phyloP scores from a whole-genome alignment of 768 basidiomycete genomes.

The Suillus subalutaceus region DNA sequence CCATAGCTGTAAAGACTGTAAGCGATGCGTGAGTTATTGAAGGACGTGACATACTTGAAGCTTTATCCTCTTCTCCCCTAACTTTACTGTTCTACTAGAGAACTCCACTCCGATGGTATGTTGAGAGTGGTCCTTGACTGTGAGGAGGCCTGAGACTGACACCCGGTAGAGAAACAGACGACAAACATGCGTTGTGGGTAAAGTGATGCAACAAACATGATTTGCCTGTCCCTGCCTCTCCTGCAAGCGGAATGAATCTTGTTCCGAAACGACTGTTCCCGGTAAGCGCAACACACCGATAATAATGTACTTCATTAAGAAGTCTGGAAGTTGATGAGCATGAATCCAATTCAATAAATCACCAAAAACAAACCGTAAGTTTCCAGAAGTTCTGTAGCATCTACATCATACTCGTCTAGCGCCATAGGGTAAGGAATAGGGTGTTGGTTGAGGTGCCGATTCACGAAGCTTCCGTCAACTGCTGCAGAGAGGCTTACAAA shows the following conservation, averaged over 20 bases:
- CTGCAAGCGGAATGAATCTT: slow-evolving; percentile 42
- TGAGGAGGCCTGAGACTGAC: slow-evolving; percentile 8
- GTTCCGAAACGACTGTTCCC: slow-evolving; percentile 12
- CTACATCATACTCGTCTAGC: slow-evolving; percentile 68
- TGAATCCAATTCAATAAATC: slow-evolving; percentile 8
- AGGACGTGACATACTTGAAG: slow-evolving; percentile 68
- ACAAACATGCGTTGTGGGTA: slow-evolving; percentile 92
- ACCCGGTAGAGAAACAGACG: slow-evolving; percentile 11
- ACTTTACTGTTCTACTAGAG: slow-evolving; percentile 88
- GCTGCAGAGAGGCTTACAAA: not conserved
- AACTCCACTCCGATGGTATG: slow-evolving; percentile 99
- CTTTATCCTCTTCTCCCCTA: slow-evolving; percentile 94
- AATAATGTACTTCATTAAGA: slow-evolving; percentile 98
- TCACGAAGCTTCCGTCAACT: not conserved
- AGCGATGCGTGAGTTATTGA: slow-evolving; percentile 19
- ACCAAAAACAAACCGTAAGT: slow-evolving; percentile 72
- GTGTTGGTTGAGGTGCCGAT: slow-evolving; percentile 1
- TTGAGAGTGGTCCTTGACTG: slow-evolving; percentile 95
- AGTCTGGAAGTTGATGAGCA: slow-evolving; percentile 61
- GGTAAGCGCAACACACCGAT: slow-evolving; percentile 61
- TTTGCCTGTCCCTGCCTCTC: slow-evolving; percentile 97
- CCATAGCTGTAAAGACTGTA: slow-evolving; percentile 69
- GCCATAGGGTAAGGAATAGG: slow-evolving; percentile 46
- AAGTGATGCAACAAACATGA: slow-evolving; percentile 96
- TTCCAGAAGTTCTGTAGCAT: slow-evolving; percentile 91